phyloP scores from a whole-genome alignment of 352 stramenopile species.

The Pythium myriotylum region DNA sequence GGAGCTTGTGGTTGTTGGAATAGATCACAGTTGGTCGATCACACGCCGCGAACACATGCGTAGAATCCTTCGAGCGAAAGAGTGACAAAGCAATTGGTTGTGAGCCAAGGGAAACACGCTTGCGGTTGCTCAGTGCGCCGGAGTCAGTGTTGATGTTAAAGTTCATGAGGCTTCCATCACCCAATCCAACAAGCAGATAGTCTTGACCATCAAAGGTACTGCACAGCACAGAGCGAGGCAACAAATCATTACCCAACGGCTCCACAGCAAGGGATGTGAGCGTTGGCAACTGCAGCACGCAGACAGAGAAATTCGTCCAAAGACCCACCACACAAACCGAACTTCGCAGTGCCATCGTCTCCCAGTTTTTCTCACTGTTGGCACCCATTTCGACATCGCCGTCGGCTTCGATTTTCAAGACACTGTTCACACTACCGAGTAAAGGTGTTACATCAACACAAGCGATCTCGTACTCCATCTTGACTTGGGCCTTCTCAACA shows the following conservation, averaged over 20 bases:
- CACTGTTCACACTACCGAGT: background rate
- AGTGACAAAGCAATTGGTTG: slow-evolving; percentile 94
- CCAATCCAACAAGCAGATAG: slow-evolving; percentile 97
- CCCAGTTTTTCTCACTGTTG: slow-evolving; percentile 48
- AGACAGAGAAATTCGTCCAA: slow-evolving; percentile 94
- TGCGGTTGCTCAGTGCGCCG: slow-evolving; percentile 70
- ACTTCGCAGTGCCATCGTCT: slow-evolving; percentile 51
- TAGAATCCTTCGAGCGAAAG: slow-evolving; percentile 92
- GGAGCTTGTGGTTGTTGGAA: slow-evolving; percentile 94
- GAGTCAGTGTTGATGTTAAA: slow-evolving; percentile 77
- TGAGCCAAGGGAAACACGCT: slow-evolving; percentile 94
- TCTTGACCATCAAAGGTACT: slow-evolving; percentile 83
- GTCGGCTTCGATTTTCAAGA: slow-evolving; percentile 29
- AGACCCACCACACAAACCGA: slow-evolving; percentile 85
- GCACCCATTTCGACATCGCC: slow-evolving; percentile 67
- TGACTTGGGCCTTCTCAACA: slow-evolving; percentile 57
- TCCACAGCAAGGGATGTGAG: slow-evolving; percentile 72
- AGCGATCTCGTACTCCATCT: slow-evolving; percentile 94
- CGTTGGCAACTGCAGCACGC: slow-evolving; percentile 79
- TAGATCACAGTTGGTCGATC: slow-evolving; percentile 98
- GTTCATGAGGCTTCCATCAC: slow-evolving; percentile 94
- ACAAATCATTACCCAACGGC: slow-evolving; percentile 74
- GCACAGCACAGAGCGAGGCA: slow-evolving; percentile 89
- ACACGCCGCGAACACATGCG: slow-evolving; percentile 96
- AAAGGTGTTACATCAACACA: slow-evolving; percentile 92